Evolutionary conservation across 192 early-diverging fungal genomes (phyloP), one percentile per base, ranked within the genome.

Genomic region (Spinellus fusiger): DNA sequence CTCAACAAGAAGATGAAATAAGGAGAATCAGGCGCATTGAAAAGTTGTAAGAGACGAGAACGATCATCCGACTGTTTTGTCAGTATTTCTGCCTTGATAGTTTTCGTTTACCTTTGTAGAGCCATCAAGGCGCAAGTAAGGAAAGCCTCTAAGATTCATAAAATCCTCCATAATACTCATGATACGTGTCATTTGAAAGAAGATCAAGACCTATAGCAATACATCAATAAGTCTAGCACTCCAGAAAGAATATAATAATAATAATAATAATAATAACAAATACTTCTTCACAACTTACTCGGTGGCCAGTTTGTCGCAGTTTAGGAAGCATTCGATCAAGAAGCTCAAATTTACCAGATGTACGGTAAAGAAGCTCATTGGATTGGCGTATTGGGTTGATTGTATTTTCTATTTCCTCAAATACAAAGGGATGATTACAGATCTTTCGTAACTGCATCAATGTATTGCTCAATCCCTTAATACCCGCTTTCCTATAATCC

Each of bases 101-200:
- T 27, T 54, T 29, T 54, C 0, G n/a, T 35, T 37, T 59, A 59
- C 78, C 64, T 95, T 92, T 8, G 92, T 94, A 35, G 83, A 84
- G 26, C 97, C 97, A 71, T 98, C 95, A 50, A 99, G 66, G 29
- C 94, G 87, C 60, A 99, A 82, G 65, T 85, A 89, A 18, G 63
- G 71, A 60, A 80, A 89, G 5, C 85, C 82, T 53, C 85, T 84
- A 59, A 73, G 90, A 49, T 86, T 79, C 69, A 98, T 65, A 72
- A 87, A 98, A 75, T 99, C 97, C 63, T 94, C 93, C 88, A 95
- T 93, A 49, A 99, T 94, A 68, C 86, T 89, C 94, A 99, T 98
- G 40, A 98, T 87, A 71, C 89, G 78, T 1, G 84, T 91, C 86
- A 88, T 89, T 77, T 91, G 89, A 73, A 89, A 89, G 61, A 91